These are phyloP conservation scores for Omphalotus olearius DNA, from an alignment of 1,284 basidiomycete genomes.

Conservation along the genomic window DNA sequence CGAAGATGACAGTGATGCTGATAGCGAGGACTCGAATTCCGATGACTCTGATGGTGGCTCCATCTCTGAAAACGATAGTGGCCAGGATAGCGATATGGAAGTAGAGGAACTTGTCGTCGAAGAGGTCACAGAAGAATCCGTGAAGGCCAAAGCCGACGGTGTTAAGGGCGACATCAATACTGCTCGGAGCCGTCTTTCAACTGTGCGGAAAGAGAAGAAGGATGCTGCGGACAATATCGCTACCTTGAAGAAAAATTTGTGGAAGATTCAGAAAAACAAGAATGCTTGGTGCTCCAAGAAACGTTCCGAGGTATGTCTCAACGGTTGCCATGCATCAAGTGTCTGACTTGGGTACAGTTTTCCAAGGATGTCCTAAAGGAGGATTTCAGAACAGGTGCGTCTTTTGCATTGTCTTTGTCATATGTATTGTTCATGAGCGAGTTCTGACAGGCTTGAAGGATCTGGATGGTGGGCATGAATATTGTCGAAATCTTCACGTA, in stretches of 20 bases:
- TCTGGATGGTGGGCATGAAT: conserved; percentile 39
- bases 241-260: conserved; percentile 40
- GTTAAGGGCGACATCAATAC: conserved; percentile 37
- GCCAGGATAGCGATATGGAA: conserved; percentile 21
- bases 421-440: not conserved
- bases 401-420: not conserved
- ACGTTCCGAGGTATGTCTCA: conserved; percentile 44
- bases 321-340: not conserved
- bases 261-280: conserved; percentile 49
- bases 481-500: not conserved
- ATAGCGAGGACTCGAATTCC: conserved; percentile 22
- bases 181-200: conserved; percentile 32
- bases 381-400: conserved; percentile 47
- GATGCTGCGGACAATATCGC: conserved; percentile 42
- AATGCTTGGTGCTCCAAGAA: conserved; percentile 58
- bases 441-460: conserved; percentile 37
- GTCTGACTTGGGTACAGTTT: conserved; percentile 32
- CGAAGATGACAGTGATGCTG: conserved; percentile 23
- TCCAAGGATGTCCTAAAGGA: conserved; percentile 54
- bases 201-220: conserved; percentile 39
- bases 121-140: conserved; percentile 39
- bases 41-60: conserved; percentile 19
- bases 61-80: conserved; percentile 20
- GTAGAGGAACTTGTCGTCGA: conserved; percentile 21
- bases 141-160: conserved; percentile 42